A percentile compares a stretch with the other conserved stretches of the same genome.
phyloP scores from a whole-genome alignment of 495 filamentous ascomycete species.

The Hypomontagnella monticulosa region DNA sequence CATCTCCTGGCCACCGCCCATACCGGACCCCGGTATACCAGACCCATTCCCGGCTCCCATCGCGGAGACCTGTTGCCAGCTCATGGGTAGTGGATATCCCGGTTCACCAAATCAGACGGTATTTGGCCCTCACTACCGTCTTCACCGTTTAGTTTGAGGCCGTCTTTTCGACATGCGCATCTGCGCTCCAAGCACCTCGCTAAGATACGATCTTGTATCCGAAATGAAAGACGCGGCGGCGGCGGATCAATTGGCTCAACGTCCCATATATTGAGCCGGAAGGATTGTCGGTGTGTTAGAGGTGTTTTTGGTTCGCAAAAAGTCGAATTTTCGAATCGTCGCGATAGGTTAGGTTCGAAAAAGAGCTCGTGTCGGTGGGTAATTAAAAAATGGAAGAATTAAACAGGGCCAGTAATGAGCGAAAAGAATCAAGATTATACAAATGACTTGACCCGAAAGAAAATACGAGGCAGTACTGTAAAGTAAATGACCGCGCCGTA shows the following conservation, averaged over 20 bases:
- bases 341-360: not conserved
- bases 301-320: slow-evolving; percentile 13
- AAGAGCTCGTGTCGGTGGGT: slow-evolving; percentile 7
- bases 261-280: slow-evolving; percentile 1
- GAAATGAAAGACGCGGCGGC: slow-evolving; percentile 16
- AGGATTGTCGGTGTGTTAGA: not conserved
- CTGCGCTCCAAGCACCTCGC: slow-evolving; percentile 22
- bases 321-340: not conserved
- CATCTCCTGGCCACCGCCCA: slow-evolving; percentile 42
- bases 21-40: slow-evolving; percentile 30
- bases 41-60: slow-evolving; percentile 46
- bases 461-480: slow-evolving; percentile 22
- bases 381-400: slow-evolving; percentile 25
- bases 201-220: slow-evolving; percentile 24
- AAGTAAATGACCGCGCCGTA: not conserved
- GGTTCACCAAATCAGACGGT: slow-evolving; percentile 27
- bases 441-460: slow-evolving; percentile 24
- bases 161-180: slow-evolving; percentile 43
- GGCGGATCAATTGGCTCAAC: slow-evolving; percentile 29
- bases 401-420: slow-evolving; percentile 36
- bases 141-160: slow-evolving; percentile 38
- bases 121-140: slow-evolving; percentile 37
- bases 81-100: slow-evolving; percentile 36
- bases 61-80: slow-evolving; percentile 44
- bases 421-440: slow-evolving; percentile 39